These are phyloP conservation scores for Agaricus blazei DNA, from an alignment of 768 basidiomycete genomes.

Conservation along the genomic window DNA sequence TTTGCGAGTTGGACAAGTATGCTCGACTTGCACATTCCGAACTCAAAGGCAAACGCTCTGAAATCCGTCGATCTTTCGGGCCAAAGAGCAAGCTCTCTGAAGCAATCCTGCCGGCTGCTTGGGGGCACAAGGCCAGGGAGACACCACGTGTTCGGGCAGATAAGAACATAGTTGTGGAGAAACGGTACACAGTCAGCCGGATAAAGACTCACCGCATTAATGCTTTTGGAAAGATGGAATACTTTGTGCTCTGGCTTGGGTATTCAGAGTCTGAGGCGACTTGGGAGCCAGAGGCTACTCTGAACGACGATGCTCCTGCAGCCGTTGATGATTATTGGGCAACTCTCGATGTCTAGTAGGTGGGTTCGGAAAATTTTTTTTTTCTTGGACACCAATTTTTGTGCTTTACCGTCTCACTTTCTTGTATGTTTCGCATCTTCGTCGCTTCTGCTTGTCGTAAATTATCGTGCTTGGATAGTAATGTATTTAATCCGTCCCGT, in stretches of 20 bases:
- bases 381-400: not conserved
- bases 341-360: not conserved
- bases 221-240: slow-evolving; percentile 32
- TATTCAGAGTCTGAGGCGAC: slow-evolving; percentile 47
- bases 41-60: slow-evolving; percentile 35
- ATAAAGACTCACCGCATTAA: slow-evolving; percentile 32
- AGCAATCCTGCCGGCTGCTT: slow-evolving; percentile 46
- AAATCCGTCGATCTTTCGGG: slow-evolving; percentile 34
- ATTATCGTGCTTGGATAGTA: not conserved
- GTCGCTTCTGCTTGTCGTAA: not conserved
- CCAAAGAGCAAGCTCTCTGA: slow-evolving; percentile 18
- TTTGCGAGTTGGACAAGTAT: slow-evolving; percentile 82
- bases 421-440: not conserved
- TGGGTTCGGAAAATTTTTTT: not conserved
- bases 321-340: slow-evolving; percentile 37
- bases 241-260: slow-evolving; percentile 51
- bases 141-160: slow-evolving; percentile 36
- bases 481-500: not conserved
- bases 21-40: slow-evolving; percentile 50
- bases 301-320: slow-evolving; percentile 45
- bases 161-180: slow-evolving; percentile 31
- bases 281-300: slow-evolving; percentile 48
- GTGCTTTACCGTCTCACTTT: not conserved
- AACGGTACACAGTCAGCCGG: slow-evolving; percentile 35
- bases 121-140: slow-evolving; percentile 42